Base-by-base conservation (phyloP, 371 early-diverging fungal species). In the Rhizopus delemar region DNA sequence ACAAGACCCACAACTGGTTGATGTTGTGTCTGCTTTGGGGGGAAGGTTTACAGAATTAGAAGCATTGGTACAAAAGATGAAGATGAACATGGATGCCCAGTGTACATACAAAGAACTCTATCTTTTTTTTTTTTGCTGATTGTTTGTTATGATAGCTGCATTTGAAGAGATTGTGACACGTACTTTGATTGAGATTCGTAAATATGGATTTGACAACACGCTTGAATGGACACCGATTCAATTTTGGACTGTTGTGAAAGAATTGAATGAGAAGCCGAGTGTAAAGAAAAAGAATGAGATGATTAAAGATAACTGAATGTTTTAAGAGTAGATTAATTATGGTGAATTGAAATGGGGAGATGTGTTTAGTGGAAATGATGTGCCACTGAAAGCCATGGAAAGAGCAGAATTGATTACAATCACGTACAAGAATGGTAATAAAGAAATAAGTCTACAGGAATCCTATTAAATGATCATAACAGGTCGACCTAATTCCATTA, bases 31-130 rank as follows among this genome's bases (percentile, higher is more conserved):
- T 29, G 83, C 83, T 0, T 73, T 97, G 3, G 97, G 97, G 31
- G 97, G 96, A n/a, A 85, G 96, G 3, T 70, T 93, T 45, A 90
- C 90, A 22, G 96, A 97, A 71, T 70, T 97, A 36, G 90, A 93
- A 65, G 69, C 90, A 5, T 78, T 95, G 65, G 86, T 93, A 33
- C 90, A 91, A 59, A 94, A 94, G 66, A 85, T 95, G 62, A 83
- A 88, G 56, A 83, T 90, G 28, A 89, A 92, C 36, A 81, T 86
- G 80, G 69, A 66, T 11, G 78, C 89, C 0, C 55, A 71, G 41
- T 82, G 90, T 89, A 77, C 22, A 22, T 22, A 22, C 22, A 22
- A 22, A 62, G 62, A 6, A 9, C 13, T 39, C 13, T 39, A 36
- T 38, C 16, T 46, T 29, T 28, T 13, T 64, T 36, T 11, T 29